These are phyloP conservation scores for Penicillium chermesinum DNA, from an alignment of 495 filamentous ascomycete genomes.

Conservation along the genomic window DNA sequence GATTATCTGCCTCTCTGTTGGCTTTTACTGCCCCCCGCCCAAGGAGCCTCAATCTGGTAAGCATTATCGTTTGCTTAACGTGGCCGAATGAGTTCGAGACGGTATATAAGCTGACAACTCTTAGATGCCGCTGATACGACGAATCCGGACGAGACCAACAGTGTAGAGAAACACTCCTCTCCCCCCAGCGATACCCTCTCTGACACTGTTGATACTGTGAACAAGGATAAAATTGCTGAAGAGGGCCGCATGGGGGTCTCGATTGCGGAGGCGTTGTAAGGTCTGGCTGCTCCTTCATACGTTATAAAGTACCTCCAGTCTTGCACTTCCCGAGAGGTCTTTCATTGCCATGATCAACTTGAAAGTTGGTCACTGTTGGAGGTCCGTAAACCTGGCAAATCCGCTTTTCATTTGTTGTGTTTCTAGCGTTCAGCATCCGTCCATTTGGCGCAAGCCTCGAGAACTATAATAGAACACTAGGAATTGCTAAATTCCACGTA, in stretches of 20 bases:
- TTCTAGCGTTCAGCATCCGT: neutral
- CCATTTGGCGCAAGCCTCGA: neutral
- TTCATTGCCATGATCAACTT: neutral
- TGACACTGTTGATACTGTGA: neutral
- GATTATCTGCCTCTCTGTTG: constrained; percentile 10
- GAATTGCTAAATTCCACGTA: neutral
- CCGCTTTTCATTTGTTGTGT: neutral
- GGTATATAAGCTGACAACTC: neutral
- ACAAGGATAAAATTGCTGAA: neutral
- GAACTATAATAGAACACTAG: neutral
- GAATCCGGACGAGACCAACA: neutral
- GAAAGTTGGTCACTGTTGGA: neutral
- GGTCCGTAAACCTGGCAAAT: neutral
- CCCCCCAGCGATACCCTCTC: neutral
- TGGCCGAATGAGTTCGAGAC: neutral
- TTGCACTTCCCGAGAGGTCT: neutral
- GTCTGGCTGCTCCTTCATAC: neutral
- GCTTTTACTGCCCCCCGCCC: constrained; percentile 4
- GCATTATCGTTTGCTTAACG: neutral
- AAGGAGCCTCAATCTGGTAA: constrained; percentile 1
- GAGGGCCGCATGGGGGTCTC: neutral
- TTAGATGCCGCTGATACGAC: neutral
- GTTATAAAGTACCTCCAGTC: neutral
- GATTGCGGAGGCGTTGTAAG: neutral
- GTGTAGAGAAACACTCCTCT: neutral